A percentile compares a stretch with the other conserved stretches of the same genome.
phyloP scores from a whole-genome alignment of 495 filamentous ascomycete genomes.

The Talaromyces nanjingensis region DNA sequence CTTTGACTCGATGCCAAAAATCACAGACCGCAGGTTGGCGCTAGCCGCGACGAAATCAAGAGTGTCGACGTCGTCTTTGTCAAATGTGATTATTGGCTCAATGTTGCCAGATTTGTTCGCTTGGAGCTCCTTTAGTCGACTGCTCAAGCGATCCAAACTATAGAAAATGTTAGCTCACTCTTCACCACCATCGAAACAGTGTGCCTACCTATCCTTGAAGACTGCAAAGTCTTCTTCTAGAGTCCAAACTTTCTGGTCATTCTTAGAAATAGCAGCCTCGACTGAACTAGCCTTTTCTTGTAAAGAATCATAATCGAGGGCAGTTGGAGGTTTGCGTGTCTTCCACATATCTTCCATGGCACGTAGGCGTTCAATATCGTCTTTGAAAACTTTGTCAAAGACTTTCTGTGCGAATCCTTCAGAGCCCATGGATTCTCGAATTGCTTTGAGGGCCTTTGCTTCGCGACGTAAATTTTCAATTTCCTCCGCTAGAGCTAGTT shows the following conservation, averaged over 20 bases:
- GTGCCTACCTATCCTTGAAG: constrained; percentile 64
- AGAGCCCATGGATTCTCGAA: constrained; percentile 76
- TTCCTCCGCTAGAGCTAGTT: constrained; percentile 54
- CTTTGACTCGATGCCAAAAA: constrained; percentile 80
- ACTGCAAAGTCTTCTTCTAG: constrained; percentile 75
- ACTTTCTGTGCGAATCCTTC: constrained; percentile 71
- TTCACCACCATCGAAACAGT: constrained; percentile 5
- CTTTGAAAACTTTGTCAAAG: constrained; percentile 87
- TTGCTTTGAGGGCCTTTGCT: constrained; percentile 72
- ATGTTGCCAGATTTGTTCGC: constrained; percentile 34
- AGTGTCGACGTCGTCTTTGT: constrained; percentile 96
- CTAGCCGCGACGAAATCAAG: constrained; percentile 90
- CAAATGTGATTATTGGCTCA: constrained; percentile 69
- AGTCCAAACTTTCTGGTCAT: constrained; percentile 75
- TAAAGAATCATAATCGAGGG: constrained; percentile 56
- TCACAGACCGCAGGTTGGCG: constrained; percentile 76
- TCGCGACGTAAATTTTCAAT: constrained; percentile 80
- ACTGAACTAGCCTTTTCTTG: constrained; percentile 42
- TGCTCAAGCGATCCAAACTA: constrained; percentile 68
- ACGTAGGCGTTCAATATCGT: constrained; percentile 76
- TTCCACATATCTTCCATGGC: constrained; percentile 98
- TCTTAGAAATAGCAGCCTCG: constrained; percentile 47
- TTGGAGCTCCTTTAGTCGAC: constrained; percentile 57
- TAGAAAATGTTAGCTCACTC: constrained; percentile 4
- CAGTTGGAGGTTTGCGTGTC: constrained; percentile 61